Base-by-base conservation (phyloP, 2,329 filamentous ascomycete genomes). In the Colletotrichum camelliae region DNA sequence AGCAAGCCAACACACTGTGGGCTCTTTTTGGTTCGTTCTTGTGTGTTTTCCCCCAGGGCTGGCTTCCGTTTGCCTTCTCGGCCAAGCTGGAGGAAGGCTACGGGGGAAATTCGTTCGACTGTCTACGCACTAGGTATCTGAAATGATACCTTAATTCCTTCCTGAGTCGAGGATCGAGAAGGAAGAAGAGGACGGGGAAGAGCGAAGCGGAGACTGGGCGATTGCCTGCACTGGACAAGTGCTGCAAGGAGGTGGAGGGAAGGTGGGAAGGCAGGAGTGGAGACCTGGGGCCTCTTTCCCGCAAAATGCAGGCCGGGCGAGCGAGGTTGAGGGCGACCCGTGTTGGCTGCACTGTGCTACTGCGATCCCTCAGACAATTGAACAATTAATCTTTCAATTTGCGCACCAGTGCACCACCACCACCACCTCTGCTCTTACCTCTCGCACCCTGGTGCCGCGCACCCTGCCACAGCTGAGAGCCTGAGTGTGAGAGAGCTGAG, bases 211-310 rank as follows among this genome's bases (percentile, higher is more conserved):
- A 33, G 62, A 33, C 60, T 72, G 68, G 52, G 64, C 43, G 55
- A 70, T 65, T 48, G 72, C 29, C 64, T 74, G 72, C 67, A 58
- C 67, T 24, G 58, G 52, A 65, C 68, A 24, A 58, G 48, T 43
- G 27, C 62, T 76, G 74, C 64, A 73, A 74, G 74, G 64, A 76
- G 74, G 70, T 75, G 73, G 70, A 69, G 43, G 43, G 43, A n/a
- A 52, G 43, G 10, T 52, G 68, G 27, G 48, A 67, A 35, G 21
- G 66, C 16, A 60, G 27, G 21, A 39, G 70, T 64, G 70, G 73
- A n/a, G 33, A 43, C 27, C 61, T 37, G 43, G 43, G 43, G 43
- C 33, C 7, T 35, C 37, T 21, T 29, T 27, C 65, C 66, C 24
- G 55, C 64, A 18, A 64, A 33, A 37, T 64, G 37, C 21, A 39